phyloP scores from a whole-genome alignment of 148 eudicot species.

The Limonium bicolor region DNA sequence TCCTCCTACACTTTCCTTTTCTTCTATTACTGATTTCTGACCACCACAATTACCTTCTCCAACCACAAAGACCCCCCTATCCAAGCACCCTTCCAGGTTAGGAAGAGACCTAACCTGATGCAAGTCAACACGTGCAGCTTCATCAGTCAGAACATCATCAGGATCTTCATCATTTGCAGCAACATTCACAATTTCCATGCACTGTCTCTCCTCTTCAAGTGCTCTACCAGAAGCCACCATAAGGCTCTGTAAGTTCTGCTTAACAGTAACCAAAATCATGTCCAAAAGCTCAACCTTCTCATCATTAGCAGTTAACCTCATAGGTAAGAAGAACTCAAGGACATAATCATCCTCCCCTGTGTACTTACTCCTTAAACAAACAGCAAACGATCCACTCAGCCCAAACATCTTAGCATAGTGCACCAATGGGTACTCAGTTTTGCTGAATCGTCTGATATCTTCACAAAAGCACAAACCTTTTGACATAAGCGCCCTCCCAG shows the following conservation, averaged over 20 bases:
- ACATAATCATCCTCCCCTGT: conserved; percentile 80
- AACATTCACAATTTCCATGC: conserved; percentile 37
- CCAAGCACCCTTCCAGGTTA: conserved; percentile 5
- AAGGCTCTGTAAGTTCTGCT: conserved; percentile 50
- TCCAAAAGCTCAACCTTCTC: conserved; percentile 44
- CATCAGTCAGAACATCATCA: conserved; percentile 19
- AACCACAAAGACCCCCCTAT: too few relatives aligned
- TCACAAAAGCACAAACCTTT: conserved; percentile 51
- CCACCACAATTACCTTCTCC: too few relatives aligned
- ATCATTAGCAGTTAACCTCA: conserved; percentile 16
- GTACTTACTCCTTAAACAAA: conserved; percentile 67
- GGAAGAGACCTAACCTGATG: conserved; percentile 12
- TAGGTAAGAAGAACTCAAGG: conserved; percentile 81
- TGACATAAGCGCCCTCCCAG: conserved; percentile 69
- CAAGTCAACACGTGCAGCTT: conserved; percentile 11
- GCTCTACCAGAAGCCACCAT: conserved; percentile 64
- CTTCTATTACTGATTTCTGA: too few relatives aligned
- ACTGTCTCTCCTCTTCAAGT: conserved; percentile 47
- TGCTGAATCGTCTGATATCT: conserved; percentile 53
- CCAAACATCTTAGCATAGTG: conserved; percentile 94
- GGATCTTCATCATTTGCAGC: conserved; percentile 27
- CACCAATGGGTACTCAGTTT: conserved; percentile 79
- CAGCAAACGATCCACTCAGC: conserved; percentile 54
- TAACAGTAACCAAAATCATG: conserved; percentile 42
- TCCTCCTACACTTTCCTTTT: conserved; percentile 12